phyloP scores from a whole-genome alignment of 192 early-diverging fungal genomes.

The Backusella tarrabulga region DNA sequence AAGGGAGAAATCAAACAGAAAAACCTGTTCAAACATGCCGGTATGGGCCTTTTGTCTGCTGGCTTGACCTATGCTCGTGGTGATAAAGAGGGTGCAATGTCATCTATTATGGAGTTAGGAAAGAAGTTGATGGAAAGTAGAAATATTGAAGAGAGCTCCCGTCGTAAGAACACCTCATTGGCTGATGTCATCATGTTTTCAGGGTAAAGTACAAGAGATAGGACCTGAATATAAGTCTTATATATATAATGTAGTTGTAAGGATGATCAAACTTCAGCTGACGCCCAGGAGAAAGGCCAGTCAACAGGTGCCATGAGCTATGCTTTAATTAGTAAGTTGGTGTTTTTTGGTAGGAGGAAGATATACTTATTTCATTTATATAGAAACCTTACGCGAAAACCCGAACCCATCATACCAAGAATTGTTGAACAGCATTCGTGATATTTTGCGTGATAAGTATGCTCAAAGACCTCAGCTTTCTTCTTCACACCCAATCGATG shows the following conservation, averaged over 20 bases:
- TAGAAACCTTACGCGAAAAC: conserved; percentile 49
- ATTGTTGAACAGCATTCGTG: conserved; percentile 66
- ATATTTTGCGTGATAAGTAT: conserved; percentile 62
- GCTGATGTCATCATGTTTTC: conserved; percentile 83
- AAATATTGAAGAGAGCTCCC: conserved; percentile 14
- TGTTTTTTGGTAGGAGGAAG: background rate
- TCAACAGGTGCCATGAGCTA: conserved; percentile 78
- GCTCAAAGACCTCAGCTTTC: conserved; percentile 80
- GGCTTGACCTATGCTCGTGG: conserved; percentile 51
- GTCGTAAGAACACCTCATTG: conserved; percentile 40
- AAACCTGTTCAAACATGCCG: conserved; percentile 45
- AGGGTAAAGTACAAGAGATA: conserved; percentile 46
- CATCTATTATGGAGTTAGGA: conserved; percentile 43
- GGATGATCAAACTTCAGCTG: conserved; percentile 80
- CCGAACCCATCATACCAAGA: conserved; percentile 66
- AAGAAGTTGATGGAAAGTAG: conserved; percentile 42
- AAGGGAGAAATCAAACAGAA: conserved; percentile 54
- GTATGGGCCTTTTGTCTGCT: conserved; percentile 42
- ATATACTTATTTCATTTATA: background rate
- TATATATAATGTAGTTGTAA: conserved; percentile 49
- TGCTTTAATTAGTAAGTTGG: conserved; percentile 59
- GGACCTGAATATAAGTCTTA: background rate
- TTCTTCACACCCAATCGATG: conserved; percentile 56
- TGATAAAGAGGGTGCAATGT: conserved; percentile 40
- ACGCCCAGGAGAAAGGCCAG: conserved; percentile 57